Percentiles rank a stretch among this genome's conserved stretches.
Conservation (phyloP, 345 rosid species). For the Mangifera indica region DNA sequence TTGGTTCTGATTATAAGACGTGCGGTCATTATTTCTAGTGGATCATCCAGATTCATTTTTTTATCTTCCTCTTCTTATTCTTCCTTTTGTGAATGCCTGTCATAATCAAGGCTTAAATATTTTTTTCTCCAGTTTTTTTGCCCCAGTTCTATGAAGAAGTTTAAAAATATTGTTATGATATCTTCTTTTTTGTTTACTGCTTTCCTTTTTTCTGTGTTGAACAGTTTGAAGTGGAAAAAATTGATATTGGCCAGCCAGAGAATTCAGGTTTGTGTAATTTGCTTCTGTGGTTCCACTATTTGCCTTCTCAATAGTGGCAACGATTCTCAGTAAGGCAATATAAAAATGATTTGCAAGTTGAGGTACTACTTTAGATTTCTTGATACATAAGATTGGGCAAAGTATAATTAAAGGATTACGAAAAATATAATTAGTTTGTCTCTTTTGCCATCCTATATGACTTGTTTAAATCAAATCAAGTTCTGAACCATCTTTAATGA, state of each 20-base stretch:
- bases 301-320: not conserved
- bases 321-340: not conserved
- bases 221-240: slow-evolving; percentile 80
- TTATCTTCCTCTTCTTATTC: not conserved
- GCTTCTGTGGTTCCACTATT: not conserved
- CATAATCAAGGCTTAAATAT: not conserved
- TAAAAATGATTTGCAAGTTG: not conserved
- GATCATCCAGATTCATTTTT: not conserved
- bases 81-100: not conserved
- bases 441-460: not conserved
- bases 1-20: not conserved
- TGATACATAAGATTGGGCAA: not conserved
- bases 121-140: not conserved
- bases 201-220: slow-evolving; percentile 5
- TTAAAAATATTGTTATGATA: not conserved
- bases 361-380: not conserved
- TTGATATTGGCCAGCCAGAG: slow-evolving; percentile 63
- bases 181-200: slow-evolving; percentile 9
- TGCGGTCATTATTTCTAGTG: not conserved
- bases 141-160: not conserved
- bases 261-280: slow-evolving; percentile 42
- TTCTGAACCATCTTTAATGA: not conserved
- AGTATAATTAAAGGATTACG: not conserved
- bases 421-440: not conserved
- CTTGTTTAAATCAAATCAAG: not conserved